Base-by-base conservation (phyloP, 306 rosid species). In the Phaseolus lunatus region DNA sequence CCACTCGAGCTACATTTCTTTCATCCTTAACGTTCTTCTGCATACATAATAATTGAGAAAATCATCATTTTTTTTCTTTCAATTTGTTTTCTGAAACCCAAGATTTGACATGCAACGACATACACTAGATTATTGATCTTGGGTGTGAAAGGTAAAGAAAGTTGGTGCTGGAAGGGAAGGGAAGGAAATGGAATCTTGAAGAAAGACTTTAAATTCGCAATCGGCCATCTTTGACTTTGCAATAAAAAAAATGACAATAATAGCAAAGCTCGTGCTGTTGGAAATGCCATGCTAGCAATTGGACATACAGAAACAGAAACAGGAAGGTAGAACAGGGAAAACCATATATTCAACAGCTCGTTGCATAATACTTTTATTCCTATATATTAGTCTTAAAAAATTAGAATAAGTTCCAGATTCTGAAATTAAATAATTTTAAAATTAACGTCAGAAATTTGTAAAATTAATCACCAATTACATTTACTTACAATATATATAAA, bases 191-290 rank as follows among this genome's bases (percentile, higher is more conserved):
- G 79, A 72, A 84, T 80, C 80, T 31, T 33, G 5, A 48, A 45
- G 5, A 48, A 45, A 77, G 69, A 77, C 56, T 73, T 43, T 27
- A 20, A 77, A 16, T 76, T 70, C 73, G 71, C 63, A 72, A 80
- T 70, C 29, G 48, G 48, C 84, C 48, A 73, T 74, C 76, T 86
- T 80, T 86, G 89, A 86, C 89, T 72, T 59, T 67, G 43, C 54
- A 39, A 41, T 83, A 2, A 5, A 65, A 22, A 49, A 48, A 66
- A 82, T 80, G 85, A 76, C 81, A 70, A 35, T 39, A 14, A 20
- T 52, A 33, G 58, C 75, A 71, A 76, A 64, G 44, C 52, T 64
- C 41, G 27, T 26, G 69, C 62, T 20, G 68, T 69, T 44, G 75
- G 74, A 58, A 41, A n/a, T 20, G 37, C 82, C 84, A 75, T 20